phyloP scores from a whole-genome alignment of 768 basidiomycete genomes.

The Phylloporus scabripes region DNA sequence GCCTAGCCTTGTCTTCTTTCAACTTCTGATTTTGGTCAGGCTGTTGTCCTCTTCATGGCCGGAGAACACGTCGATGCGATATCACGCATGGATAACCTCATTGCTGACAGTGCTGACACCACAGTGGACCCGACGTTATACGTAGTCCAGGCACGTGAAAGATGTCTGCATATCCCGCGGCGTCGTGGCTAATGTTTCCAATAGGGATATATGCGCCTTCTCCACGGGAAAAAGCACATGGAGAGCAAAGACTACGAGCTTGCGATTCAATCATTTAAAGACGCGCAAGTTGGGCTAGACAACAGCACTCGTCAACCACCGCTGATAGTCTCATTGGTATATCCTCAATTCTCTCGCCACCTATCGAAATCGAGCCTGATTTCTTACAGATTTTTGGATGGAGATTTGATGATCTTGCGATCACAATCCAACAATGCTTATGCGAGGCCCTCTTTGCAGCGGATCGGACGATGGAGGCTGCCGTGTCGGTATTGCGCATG shows the following conservation, averaged over 20 bases:
- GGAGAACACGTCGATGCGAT: neutral
- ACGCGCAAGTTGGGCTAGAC: neutral
- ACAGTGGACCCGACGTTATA: neutral
- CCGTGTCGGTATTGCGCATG: too few relatives aligned
- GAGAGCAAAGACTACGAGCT: neutral
- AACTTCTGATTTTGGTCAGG: neutral
- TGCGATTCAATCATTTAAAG: neutral
- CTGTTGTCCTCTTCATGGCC: neutral
- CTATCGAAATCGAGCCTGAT: neutral
- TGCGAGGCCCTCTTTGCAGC: neutral
- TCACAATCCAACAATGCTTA: neutral
- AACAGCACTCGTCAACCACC: neutral
- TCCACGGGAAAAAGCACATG: neutral
- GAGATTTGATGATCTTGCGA: neutral
- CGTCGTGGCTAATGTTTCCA: neutral
- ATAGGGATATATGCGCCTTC: neutral
- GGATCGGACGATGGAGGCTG: neutral
- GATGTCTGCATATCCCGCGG: neutral
- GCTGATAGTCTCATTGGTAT: neutral
- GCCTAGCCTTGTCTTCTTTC: neutral
- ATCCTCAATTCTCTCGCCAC: too few relatives aligned
- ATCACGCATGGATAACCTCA: neutral
- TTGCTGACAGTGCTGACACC: neutral
- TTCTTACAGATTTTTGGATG: neutral
- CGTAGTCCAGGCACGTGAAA: neutral